Evolutionary conservation across 768 basidiomycete genomes (phyloP), one percentile per base, ranked within the genome.

Genomic region (Rhizopogon vulgaris): DNA sequence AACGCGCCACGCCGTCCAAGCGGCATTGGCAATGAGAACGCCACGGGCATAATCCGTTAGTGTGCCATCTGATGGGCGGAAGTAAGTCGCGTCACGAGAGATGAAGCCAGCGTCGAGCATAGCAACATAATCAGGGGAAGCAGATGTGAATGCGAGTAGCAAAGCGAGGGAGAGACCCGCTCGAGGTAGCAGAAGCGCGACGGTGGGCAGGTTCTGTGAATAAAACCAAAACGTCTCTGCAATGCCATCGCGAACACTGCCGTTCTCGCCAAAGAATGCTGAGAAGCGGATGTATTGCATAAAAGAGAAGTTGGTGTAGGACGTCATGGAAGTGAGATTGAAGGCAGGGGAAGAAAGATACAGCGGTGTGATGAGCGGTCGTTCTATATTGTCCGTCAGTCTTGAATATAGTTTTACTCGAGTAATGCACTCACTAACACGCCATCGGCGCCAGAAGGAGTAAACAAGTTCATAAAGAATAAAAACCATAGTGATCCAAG

Each of bases 141-240:
- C 70, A 15, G 71, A 63, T 48, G 78, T 79, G 66, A 84, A 87
- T 0, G 78, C 67, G 41, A 93, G 68, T n/a, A 94, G 75, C 27
- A 93, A 67, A 1, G 87, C 84, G 4, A 94, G 69, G 38, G 75
- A 77, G 38, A 95, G 71, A 8, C 82, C 90, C 28, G 90, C 90
- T 53, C 93, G 80, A 24, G 93, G 93, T 17, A 95, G 71, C 38
- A 94, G 78, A n/a, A 91, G 76, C 8, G 82, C 78, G 38, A 94
- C 82, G 0, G 87, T 90, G 4, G 92, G 86, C 34, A 86, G 65
- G 62, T 93, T 91, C 71, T 95, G 93, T 1, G 91, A 83, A 58
- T 89, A 87, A 61, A 82, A 82, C 73, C 83, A 89, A 64, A 79
- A 89, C 12, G 85, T 85, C 69, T 95, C 92, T n/a, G 92, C 87